Percentiles rank a stretch among this genome's conserved stretches.
These are phyloP conservation scores for Henckelia pumila DNA, from an alignment of 257 asterid genomes.

Conservation along the genomic window DNA sequence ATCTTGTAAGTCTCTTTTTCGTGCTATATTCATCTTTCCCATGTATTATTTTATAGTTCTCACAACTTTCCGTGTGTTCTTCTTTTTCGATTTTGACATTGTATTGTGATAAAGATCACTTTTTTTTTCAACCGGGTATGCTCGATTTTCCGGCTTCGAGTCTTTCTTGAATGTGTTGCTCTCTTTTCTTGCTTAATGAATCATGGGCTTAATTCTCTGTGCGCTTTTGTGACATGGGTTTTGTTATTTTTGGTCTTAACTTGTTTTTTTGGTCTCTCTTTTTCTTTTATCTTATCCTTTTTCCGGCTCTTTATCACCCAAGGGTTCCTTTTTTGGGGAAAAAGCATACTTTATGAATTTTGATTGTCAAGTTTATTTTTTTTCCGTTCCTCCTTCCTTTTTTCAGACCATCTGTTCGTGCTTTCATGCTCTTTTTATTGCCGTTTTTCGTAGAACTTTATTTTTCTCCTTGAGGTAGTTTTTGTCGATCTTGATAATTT, in stretches of 20 bases:
- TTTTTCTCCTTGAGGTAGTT: conserved; percentile 22
- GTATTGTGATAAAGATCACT: neutral
- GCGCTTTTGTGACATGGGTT: conserved; percentile 30
- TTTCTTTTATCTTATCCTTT: neutral
- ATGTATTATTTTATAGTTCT: conserved; percentile 43
- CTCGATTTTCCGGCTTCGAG: neutral
- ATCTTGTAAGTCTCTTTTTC: conserved; percentile 74
- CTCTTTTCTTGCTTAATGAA: neutral
- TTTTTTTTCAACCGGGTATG: neutral
- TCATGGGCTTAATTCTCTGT: neutral
- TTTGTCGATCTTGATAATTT: conserved; percentile 7
- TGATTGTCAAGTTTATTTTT: conserved; percentile 13
- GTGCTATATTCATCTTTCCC: conserved; percentile 29
- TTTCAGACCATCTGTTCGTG: conserved; percentile 20
- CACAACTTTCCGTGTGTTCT: neutral
- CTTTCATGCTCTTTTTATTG: conserved; percentile 10
- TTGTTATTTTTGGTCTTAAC: conserved; percentile 14
- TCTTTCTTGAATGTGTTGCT: neutral
- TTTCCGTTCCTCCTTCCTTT: conserved; percentile 14
- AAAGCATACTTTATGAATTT: conserved; percentile 24
- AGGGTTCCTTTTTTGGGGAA: conserved; percentile 17
- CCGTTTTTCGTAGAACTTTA: neutral
- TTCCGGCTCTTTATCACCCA: neutral
- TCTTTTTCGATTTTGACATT: neutral
- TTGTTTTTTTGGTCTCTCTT: conserved; percentile 2